Base-by-base conservation (phyloP, 768 basidiomycete genomes). In the Collybia nuda region DNA sequence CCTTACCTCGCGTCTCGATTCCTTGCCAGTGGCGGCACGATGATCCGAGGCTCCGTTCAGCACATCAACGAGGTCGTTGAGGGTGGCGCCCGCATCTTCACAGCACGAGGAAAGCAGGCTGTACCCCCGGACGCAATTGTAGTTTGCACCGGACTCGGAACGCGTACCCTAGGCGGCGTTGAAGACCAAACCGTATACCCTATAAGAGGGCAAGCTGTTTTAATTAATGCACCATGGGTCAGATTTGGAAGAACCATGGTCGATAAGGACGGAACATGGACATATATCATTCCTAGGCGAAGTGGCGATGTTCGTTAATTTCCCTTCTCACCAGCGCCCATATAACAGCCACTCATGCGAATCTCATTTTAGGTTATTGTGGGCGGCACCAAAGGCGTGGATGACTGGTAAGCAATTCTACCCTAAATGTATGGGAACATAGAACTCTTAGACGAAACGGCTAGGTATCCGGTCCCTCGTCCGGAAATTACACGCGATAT, bases 131-230 rank as follows among this genome's bases (percentile, higher is more conserved):
- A 81, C 41, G 88, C 83, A 0, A 61, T 93, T 1, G 63, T 93
- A 5, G 79, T 86, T 8, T 92, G 89, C 56, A 75, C 81, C 0
- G 91, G 91, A 0, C 65, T 94, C 18, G 88, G 87, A 3, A 83
- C 92, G 7, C 76, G 81, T 44, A 83, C 81, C 26, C 74, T 96
- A 38, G 80, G 88, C 11, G 93, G 93, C 5, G 82, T 95, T 2
- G 85, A 93, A 60, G 94, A 97, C 64, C 74, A 75, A 50, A 72
- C 70, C 19, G 70, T 93, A 19, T 83, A 81, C 62, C 91, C 93
- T 0, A 79, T 93, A 55, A 77, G 92, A 39, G 93, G 93, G 6
- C 94, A 96, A 68, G 86, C 90, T 0, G 83, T 94, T 7, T 64
- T 93, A 15, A 74, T 95, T 18, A 67, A 80, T 35, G 88, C 90